Conservation (phyloP, 805 yeast species). For the Ogataea wickerhamii region DNA sequence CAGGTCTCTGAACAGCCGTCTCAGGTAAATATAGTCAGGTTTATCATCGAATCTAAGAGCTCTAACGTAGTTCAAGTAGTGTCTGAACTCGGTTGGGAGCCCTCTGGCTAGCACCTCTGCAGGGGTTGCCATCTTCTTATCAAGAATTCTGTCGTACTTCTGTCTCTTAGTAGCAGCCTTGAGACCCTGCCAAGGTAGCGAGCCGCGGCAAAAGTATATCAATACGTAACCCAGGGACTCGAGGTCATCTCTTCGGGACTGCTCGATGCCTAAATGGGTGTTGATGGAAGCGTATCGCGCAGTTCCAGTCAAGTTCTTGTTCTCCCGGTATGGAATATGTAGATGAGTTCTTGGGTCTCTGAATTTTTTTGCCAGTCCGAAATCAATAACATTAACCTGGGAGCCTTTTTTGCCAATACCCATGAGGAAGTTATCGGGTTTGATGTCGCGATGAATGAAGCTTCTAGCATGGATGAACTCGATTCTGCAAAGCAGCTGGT, state of each 20-base stretch:
- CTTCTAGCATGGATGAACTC: slow-evolving; percentile 95
- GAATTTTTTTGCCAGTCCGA: slow-evolving; percentile 90
- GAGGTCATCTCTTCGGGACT: slow-evolving; percentile 92
- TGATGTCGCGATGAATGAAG: slow-evolving; percentile 80
- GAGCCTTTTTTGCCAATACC: slow-evolving; percentile 93
- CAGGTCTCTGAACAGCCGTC: slow-evolving; percentile 85
- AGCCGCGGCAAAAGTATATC: slow-evolving; percentile 91
- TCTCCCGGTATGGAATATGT: slow-evolving; percentile 95
- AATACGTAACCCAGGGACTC: slow-evolving; percentile 93
- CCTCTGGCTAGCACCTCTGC: slow-evolving; percentile 86
- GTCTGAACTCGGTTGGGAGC: slow-evolving; percentile 83
- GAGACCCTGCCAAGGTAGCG: slow-evolving; percentile 98
- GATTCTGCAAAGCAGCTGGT: slow-evolving; percentile 88
- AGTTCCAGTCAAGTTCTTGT: slow-evolving; percentile 94
- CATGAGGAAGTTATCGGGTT: slow-evolving; percentile 82
- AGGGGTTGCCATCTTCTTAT: slow-evolving; percentile 87
- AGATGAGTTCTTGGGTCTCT: slow-evolving; percentile 91
- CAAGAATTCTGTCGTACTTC: slow-evolving; percentile 94
- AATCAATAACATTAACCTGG: slow-evolving; percentile 90
- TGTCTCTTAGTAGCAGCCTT: slow-evolving; percentile 96
- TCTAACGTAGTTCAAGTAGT: slow-evolving; percentile 84
- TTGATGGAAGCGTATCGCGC: slow-evolving; percentile 95
- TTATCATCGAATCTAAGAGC: slow-evolving; percentile 92
- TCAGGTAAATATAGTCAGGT: slow-evolving; percentile 88
- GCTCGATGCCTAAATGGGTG: slow-evolving; percentile 96